A percentile compares a stretch with the other conserved stretches of the same genome.
phyloP scores from a whole-genome alignment of 371 early-diverging fungal species.

The Mortierella sp. region DNA sequence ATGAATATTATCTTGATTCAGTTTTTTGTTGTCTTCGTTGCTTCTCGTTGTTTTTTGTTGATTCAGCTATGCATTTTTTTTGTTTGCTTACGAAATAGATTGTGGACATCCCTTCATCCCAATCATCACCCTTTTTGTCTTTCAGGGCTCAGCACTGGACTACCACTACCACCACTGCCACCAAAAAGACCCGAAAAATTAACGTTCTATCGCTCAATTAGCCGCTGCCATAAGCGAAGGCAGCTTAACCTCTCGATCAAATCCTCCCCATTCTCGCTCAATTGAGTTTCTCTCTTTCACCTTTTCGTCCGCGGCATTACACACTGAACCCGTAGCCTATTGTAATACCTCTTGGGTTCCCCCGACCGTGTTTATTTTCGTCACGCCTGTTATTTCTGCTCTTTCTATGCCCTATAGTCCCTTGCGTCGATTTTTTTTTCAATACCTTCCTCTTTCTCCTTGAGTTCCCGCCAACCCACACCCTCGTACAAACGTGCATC shows the following conservation, averaged over 20 bases:
- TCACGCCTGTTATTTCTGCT: not conserved
- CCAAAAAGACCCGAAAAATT: not conserved
- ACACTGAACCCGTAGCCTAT: not conserved
- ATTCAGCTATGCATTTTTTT: conserved; percentile 3
- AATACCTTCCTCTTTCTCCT: not conserved
- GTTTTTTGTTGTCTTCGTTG: not conserved
- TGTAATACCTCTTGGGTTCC: not conserved
- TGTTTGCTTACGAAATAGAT: conserved; percentile 8
- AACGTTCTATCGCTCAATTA: not conserved
- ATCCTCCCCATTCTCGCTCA: not conserved
- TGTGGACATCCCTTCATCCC: not conserved
- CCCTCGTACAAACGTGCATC: not conserved
- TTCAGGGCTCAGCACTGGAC: not conserved
- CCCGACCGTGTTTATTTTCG: not conserved
- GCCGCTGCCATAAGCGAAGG: not conserved
- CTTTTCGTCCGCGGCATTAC: not conserved
- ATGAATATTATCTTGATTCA: not conserved
- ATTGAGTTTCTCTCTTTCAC: not conserved
- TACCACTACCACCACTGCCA: not conserved
- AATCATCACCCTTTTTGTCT: not conserved
- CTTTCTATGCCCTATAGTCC: not conserved
- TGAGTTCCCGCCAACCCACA: not conserved
- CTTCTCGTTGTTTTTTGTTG: not conserved
- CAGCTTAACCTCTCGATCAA: not conserved
- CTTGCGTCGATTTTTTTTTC: not conserved